Percentiles rank a stretch among this genome's conserved stretches.
phyloP scores from a whole-genome alignment of 2,329 filamentous ascomycete species.

The Coniochaeta sp. region DNA sequence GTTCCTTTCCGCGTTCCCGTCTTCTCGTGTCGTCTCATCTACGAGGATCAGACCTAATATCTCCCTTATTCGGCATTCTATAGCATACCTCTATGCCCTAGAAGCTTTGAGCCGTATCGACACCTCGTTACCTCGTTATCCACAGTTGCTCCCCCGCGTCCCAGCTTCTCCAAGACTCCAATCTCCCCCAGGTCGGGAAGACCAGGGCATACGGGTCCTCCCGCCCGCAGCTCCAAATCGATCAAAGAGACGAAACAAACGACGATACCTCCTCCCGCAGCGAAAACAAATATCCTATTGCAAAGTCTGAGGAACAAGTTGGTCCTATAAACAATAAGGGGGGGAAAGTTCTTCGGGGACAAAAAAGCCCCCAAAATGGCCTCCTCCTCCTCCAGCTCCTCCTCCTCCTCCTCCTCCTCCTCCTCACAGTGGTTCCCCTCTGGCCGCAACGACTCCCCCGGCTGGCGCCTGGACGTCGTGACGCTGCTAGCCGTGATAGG shows the following conservation, averaged over 20 bases:
- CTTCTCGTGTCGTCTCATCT: not conserved
- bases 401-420: conserved; percentile 6
- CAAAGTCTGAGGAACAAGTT: too few species aligned
- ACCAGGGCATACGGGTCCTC: not conserved
- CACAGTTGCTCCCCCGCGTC: not conserved
- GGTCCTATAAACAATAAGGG: too few species aligned
- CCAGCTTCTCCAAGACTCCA: not conserved
- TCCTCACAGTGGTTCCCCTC: conserved; percentile 32
- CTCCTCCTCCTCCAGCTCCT: conserved; percentile 12
- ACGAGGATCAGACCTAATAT: not conserved
- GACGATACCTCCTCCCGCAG: too few species aligned
- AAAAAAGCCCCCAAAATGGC: conserved; percentile 4
- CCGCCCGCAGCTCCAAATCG: not conserved
- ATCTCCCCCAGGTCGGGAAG: not conserved
- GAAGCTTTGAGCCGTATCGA: not conserved
- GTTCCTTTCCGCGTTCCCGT: not conserved
- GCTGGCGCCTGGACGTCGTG: conserved; percentile 54
- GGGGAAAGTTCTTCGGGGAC: not conserved
- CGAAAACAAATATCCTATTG: too few species aligned
- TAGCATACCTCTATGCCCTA: not conserved
- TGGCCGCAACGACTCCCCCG: conserved; percentile 19
- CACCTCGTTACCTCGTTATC: not conserved
- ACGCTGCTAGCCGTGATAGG: conserved; percentile 57
- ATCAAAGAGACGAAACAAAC: not conserved
- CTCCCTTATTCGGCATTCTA: not conserved